A percentile compares a stretch with the other conserved stretches of the same genome.
Conservation (phyloP, 2,329 filamentous ascomycete species). For the Mycosphaerella arachidis region DNA sequence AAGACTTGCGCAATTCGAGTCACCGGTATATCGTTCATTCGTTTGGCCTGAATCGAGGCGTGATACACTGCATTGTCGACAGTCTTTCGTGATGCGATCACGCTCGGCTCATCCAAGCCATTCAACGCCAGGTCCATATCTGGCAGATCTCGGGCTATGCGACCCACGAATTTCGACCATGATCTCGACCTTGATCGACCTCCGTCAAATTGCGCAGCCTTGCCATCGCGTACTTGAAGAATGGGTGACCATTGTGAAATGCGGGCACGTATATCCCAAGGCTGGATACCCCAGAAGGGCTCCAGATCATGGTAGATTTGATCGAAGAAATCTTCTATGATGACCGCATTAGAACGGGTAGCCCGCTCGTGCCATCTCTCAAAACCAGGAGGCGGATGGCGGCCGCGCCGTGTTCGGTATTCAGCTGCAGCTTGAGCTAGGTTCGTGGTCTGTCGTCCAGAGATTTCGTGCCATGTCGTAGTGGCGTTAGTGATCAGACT, state of each 20-base stretch:
- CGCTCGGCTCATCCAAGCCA: conserved; percentile 40
- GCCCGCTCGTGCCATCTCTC: conserved; percentile 44
- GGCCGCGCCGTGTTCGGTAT: conserved; percentile 40
- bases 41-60: not conserved
- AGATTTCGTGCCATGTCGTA: not conserved
- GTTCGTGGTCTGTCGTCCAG: not conserved
- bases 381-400: conserved; percentile 46
- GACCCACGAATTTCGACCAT: not conserved
- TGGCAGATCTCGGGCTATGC: not conserved
- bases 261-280: conserved; percentile 33
- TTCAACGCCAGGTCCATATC: conserved; percentile 31
- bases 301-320: conserved; percentile 45
- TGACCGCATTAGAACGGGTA: conserved; percentile 32
- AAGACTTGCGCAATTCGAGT: conserved; percentile 25
- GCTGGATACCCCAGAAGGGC: conserved; percentile 43
- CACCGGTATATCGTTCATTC: conserved; percentile 15
- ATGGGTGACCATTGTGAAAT: not conserved
- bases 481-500: not conserved
- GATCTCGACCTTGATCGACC: not conserved
- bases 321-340: conserved; percentile 47
- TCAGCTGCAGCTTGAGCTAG: not conserved
- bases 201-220: not conserved
- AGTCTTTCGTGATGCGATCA: conserved; percentile 26
- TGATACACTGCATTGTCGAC: conserved; percentile 18
- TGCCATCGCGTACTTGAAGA: not conserved